Evolutionary conservation across 208 protist genomes (phyloP), one percentile per base, ranked within the genome.

Genomic region (Trichomonas tenax): DNA sequence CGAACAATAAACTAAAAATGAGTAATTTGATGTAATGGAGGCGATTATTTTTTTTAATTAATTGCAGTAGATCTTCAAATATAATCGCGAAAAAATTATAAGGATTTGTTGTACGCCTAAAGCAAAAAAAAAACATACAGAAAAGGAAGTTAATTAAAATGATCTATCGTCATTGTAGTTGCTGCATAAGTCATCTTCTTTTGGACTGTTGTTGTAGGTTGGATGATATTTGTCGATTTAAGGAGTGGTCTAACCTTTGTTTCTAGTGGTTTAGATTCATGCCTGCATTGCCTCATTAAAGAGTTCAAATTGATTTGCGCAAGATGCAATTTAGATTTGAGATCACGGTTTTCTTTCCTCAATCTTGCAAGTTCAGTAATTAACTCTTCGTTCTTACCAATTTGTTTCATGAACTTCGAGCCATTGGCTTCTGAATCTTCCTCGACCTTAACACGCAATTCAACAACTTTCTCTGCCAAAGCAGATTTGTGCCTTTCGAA

Each of bases 251-350:
- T 93, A 0, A 93, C 44, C 31, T 93, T 93, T 34, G 86, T 93
- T 93, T 93, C 86, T 26, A 93, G 26, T 17, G 86, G n/a, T 93
- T 93, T 93, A 10, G 86, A 93, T 38, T 93, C 86, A 51, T 41
- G 40, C 31, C 40, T 26, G n/a, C 86, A 93, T 93, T 93, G 86
- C 31, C 44, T 93, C 86, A 93, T 48, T 26, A 93, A 93, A 26
- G 86, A 40, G 21, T 93, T 93, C 11, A 93, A 48, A 15, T 51
- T 51, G 8, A 44, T 93, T 38, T 48, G 40, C 2, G 34, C 40
- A 6, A 93, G 44, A 51, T 51, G 86, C 40, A 93, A 40, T 21
- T 93, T 41, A 34, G 86, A 93, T 38, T 41, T 93, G 17, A 93
- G 31, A 8, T 51, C 45, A n/a, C 26, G 17, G 86, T 93, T 93